A percentile compares a stretch with the other conserved stretches of the same genome.
Evolutionary conservation across 2,329 filamentous ascomycete genomes (phyloP).

Genomic region (Arthrinium puccinioides): DNA sequence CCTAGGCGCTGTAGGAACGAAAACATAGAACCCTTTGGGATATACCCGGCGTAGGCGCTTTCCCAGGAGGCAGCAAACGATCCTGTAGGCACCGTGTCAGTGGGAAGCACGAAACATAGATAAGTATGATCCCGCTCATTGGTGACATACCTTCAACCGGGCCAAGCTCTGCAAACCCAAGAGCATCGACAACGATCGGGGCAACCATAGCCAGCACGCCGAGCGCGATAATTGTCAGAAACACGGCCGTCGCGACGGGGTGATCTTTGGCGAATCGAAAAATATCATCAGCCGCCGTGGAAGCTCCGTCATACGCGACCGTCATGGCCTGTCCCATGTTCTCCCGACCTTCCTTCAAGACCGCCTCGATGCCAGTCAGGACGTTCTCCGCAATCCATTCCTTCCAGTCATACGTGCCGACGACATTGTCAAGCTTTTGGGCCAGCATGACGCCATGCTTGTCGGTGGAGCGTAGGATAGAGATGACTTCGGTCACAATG

Average conservation of each 20-base stretch:
- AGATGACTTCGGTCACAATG: not conserved
- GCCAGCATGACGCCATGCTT: conserved; percentile 11
- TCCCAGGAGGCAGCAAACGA: conserved; percentile 33
- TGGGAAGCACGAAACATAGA: not conserved
- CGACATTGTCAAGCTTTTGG: conserved; percentile 16
- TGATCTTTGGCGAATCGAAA: conserved; percentile 20
- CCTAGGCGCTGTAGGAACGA: conserved; percentile 33
- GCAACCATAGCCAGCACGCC: conserved; percentile 20
- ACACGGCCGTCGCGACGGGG: conserved; percentile 14
- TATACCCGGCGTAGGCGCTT: conserved; percentile 26
- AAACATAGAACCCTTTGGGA: conserved; percentile 32
- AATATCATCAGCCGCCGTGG: conserved; percentile 14
- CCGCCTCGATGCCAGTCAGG: conserved; percentile 17
- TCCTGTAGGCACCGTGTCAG: conserved; percentile 9
- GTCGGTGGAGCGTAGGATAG: conserved; percentile 13
- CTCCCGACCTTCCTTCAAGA: conserved; percentile 12
- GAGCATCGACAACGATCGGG: conserved; percentile 19
- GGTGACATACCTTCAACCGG: conserved; percentile 20
- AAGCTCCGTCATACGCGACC: conserved; percentile 17
- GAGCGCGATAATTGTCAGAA: conserved; percentile 18
- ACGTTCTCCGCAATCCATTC: conserved; percentile 20
- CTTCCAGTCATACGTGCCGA: conserved; percentile 20
- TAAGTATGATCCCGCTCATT: too few relatives aligned
- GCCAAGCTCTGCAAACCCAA: conserved; percentile 23
- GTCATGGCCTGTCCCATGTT: conserved; percentile 16